A percentile compares a stretch with the other conserved stretches of the same genome.
Evolutionary conservation across 2,329 filamentous ascomycete genomes (phyloP).

Genomic region (Thermomyces lanuginosus): DNA sequence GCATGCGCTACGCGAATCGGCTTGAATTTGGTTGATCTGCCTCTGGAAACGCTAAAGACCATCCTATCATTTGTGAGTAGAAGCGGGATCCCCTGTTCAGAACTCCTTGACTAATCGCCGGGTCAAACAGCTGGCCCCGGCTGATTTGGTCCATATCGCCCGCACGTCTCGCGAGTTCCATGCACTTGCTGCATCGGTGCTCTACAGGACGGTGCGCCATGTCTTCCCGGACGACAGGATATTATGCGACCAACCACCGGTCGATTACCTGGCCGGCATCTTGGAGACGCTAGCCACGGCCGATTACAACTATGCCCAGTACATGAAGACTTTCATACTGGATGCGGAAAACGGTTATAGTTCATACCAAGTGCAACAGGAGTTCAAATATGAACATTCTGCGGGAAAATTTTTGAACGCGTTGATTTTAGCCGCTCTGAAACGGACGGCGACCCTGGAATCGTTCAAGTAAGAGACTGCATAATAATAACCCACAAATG

Average conservation of each 20-base stretch:
- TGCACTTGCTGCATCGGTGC: constrained; percentile 39
- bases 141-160: constrained; percentile 38
- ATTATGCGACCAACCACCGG: constrained; percentile 34
- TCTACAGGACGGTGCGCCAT: constrained; percentile 46
- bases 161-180: constrained; percentile 44
- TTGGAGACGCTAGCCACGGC: constrained; percentile 47
- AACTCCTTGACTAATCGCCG: no score
- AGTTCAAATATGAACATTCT: constrained; percentile 39
- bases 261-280: constrained; percentile 41
- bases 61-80: constrained; percentile 19
- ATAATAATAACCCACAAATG: neutral
- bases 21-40: constrained; percentile 8
- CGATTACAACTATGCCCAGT: constrained; percentile 46
- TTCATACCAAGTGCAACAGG: constrained; percentile 35
- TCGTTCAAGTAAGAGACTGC: constrained; percentile 36
- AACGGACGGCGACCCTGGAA: constrained; percentile 40
- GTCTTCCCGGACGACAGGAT: constrained; percentile 46
- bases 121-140: constrained; percentile 8
- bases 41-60: constrained; percentile 15
- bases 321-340: constrained; percentile 40
- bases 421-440: constrained; percentile 40
- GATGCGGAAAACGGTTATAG: constrained; percentile 40
- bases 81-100: no score
- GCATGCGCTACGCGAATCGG: neutral
- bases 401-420: constrained; percentile 51